Percentiles rank a stretch among this genome's conserved stretches.
phyloP scores from a whole-genome alignment of 1,139 yeast genomes.

The Nakaseomyces delphensis region DNA sequence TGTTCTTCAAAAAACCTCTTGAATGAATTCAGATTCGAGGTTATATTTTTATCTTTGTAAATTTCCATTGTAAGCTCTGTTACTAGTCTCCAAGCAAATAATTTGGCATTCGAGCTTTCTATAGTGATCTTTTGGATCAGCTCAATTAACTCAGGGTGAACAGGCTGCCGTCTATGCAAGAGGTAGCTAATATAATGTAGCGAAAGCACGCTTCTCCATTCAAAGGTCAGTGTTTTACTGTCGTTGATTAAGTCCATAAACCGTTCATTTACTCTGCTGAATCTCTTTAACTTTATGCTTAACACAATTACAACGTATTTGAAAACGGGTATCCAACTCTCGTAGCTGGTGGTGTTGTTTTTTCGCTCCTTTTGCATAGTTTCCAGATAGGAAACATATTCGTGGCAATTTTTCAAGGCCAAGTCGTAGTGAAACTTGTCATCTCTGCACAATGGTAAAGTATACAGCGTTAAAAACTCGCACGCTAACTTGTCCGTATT shows the following conservation, averaged over 20 bases:
- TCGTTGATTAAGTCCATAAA: slow-evolving; percentile 2
- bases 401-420: slow-evolving; percentile 22
- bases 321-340: slow-evolving; percentile 19
- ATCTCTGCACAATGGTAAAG: slow-evolving; percentile 17
- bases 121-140: slow-evolving; percentile 10
- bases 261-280: slow-evolving; percentile 9
- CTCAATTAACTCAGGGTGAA: slow-evolving; percentile 11
- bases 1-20: slow-evolving; percentile 20
- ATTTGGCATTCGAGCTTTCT: slow-evolving; percentile 10
- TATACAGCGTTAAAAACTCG: slow-evolving; percentile 20
- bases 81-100: slow-evolving; percentile 23
- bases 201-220: slow-evolving; percentile 9
- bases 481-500: slow-evolving; percentile 19
- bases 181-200: slow-evolving; percentile 10
- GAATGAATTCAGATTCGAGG: slow-evolving; percentile 21
- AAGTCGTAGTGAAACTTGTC: slow-evolving; percentile 18
- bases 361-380: slow-evolving; percentile 4
- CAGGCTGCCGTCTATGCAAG: slow-evolving; percentile 13
- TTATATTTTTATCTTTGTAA: slow-evolving; percentile 25
- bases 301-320: slow-evolving; percentile 14
- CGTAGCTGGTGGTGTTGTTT: neutral
- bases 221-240: neutral
- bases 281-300: slow-evolving; percentile 11
- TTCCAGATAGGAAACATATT: slow-evolving; percentile 12
- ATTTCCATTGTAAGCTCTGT: slow-evolving; percentile 19